Percentiles rank a stretch among this genome's conserved stretches.
Conservation (phyloP, 306 rosid genomes). For the Gleditsia sinensis region DNA sequence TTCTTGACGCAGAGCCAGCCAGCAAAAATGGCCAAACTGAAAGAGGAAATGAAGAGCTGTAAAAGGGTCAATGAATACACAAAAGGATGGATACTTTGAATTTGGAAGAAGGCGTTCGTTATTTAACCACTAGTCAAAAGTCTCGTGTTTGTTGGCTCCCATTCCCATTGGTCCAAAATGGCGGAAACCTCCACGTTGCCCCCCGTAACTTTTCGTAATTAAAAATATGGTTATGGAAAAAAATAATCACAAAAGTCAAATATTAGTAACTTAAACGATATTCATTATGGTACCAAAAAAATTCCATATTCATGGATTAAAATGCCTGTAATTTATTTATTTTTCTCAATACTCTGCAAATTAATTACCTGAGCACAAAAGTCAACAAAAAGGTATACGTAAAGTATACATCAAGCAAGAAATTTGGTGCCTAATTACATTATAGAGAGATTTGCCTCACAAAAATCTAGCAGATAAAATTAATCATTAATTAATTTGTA, state of each 20-base stretch:
- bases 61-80: neutral
- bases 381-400: neutral
- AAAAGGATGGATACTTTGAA: neutral
- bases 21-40: neutral
- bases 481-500: no score
- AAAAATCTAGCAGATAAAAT: no score
- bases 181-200: neutral
- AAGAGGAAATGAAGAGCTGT: neutral
- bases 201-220: neutral
- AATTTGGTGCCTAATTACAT: neutral
- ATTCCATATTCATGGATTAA: neutral
- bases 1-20: neutral
- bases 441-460: no score
- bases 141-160: neutral
- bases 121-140: neutral
- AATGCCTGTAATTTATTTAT: neutral
- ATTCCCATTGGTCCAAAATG: neutral
- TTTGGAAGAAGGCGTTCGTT: neutral
- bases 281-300: no score
- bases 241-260: no score
- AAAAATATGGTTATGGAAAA: neutral
- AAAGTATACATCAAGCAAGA: no score
- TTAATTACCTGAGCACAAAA: neutral
- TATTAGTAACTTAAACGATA: no score
- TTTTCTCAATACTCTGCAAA: neutral